Evolutionary conservation across 1,139 yeast genomes (phyloP), one percentile per base, ranked within the genome.

Genomic region (Yamadazyma triangularis): DNA sequence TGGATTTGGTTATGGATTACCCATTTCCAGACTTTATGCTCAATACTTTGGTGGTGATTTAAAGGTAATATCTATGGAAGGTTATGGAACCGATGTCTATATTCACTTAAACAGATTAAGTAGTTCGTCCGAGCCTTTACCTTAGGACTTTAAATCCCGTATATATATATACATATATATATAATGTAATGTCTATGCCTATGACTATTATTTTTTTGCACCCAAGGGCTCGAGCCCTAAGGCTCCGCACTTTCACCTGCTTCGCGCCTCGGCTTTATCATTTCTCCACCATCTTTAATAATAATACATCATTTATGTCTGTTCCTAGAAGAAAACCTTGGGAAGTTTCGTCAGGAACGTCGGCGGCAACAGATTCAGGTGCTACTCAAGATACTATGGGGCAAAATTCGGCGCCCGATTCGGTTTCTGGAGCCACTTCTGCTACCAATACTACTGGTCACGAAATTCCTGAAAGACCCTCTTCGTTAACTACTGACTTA

Each of bases 51-150:
- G 95, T 3, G 96, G 96, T 8, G 96, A 87, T 48, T 69, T 87
- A 57, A 83, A 81, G 50, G 68, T 88, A 48, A 86, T 86, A 37
- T 78, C 88, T 24, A 85, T 87, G 95, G 96, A 87, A 57, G 95
- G 95, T 9, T 87, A 86, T 47, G 96, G 96, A 8, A 88, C 96
- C 1, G 96, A 87, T 54, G 96, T 85, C 2, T 88, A 87, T 50
- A 60, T 88, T 48, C 95, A 87, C 59, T 67, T 87, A 53, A 87
- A 86, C 57, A 48, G 72, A 36, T 61, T 69, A 47, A 59, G 67
- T 39, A 64, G 72, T 41, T 59, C 68, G 7, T 58, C 63, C 37
- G 75, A 69, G 44, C 75, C 75, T 7, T 54, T 69, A 28, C 37
- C 37, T 18, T 18, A 18, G 20, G 20, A 18, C 9, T 6, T 18